Conservation (phyloP, 78 protist genomes). For the Cavenderia fasciculata region DNA sequence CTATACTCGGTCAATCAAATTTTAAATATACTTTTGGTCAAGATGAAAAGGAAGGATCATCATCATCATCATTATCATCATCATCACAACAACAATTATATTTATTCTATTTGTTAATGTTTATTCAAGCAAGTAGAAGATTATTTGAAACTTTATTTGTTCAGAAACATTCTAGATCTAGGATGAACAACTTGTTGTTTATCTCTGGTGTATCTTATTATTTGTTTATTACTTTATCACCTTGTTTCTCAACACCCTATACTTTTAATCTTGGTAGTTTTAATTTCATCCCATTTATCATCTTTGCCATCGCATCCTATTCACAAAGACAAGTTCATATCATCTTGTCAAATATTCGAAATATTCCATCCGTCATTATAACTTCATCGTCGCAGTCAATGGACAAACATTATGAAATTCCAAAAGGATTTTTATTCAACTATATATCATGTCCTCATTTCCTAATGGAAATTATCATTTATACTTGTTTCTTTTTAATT, state of each 20-base stretch:
- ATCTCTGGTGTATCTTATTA: constrained; percentile 39
- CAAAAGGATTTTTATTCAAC: neutral
- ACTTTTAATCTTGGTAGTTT: neutral
- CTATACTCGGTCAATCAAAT: no score
- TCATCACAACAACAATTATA: neutral
- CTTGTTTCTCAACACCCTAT: neutral
- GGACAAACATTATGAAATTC: neutral
- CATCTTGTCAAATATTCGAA: constrained; percentile 4
- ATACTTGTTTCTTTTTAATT: no score
- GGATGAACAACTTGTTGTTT: constrained; percentile 6
- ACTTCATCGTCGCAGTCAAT: no score
- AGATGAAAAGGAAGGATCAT: neutral
- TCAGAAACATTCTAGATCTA: constrained; percentile 19
- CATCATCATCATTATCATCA: neutral
- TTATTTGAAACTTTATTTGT: constrained; percentile 6
- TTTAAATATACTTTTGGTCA: neutral
- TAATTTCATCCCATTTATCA: no score
- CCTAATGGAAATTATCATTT: constrained; percentile 12
- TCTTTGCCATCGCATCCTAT: neutral
- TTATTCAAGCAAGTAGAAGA: constrained; percentile 38
- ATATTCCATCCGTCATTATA: no score
- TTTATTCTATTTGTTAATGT: constrained; percentile 11
- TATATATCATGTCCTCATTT: constrained; percentile 44
- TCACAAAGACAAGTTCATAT: constrained; percentile 16
- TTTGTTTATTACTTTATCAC: constrained; percentile 7